Base-by-base conservation (phyloP, 805 yeast genomes). In the Schizosaccharomyces cryophilus region DNA sequence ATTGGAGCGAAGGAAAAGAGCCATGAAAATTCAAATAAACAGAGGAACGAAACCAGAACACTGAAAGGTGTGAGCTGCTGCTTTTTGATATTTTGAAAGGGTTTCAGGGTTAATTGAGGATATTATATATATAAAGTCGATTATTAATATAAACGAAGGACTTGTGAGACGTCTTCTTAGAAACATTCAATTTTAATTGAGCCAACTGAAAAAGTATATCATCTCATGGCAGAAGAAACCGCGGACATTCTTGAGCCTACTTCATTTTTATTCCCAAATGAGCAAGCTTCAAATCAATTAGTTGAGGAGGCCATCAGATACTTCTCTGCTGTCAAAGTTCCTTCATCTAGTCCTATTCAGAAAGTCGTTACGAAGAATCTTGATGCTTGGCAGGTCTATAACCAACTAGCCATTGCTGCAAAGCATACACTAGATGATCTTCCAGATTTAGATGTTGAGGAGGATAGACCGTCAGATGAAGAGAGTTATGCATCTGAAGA, bases 401-500 rank as follows among this genome's bases (percentile, higher is more conserved):
- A 51, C 56, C 56, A 51, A 5, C 35, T 51, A 1, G 56, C 56
- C 7, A 17, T 51, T 24, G 56, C 56, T 51, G 35, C 56, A 21
- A 61, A 42, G 66, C 60, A n/a, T 62, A 45, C 38, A 61, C 61
- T 3, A 24, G 62, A 61, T 13, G 66, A 30, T 17, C 24, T 58
- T 19, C 61, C 61, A 21, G 63, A 61, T n/a, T 59, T 54, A 40
- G 62, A 54, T 13, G 66, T 62, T 3, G 65, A 64, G 30, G 63
- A 64, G 3, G 67, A 62, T n/a, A 66, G 64, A 2, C 68, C 63
- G 5, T 68, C 65, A 54, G 66, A 63, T 1, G 64, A 62, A 40
- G 42, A 56, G 2, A 68, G 65, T 30, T 67, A 61, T 13, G 67
- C 63, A 2, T 67, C 64, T 19, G 68, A 66, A 13, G 66, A 59